Base-by-base conservation (phyloP, 2,329 filamentous ascomycete genomes). In the Fusarium albosuccineum region DNA sequence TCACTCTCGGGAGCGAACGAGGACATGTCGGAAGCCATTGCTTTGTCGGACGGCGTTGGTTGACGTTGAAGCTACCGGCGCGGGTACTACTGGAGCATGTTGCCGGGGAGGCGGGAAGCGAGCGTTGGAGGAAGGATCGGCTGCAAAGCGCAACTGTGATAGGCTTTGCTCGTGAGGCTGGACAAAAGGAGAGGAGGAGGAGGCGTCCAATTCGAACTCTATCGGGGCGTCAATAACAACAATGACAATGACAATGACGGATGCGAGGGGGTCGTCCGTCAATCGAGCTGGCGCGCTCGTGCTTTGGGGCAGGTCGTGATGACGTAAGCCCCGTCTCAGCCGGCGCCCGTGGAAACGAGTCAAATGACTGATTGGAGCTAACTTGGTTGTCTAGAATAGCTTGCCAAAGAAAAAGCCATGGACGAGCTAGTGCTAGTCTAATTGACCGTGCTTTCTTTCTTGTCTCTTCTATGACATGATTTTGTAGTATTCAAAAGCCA, bases 201-300 rank as follows among this genome's bases (percentile, higher is more conserved):
- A 56, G 64, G 55, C 52, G 53, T 59, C 2, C 57, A 57, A 57
- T 60, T 49, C 39, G 44, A 37, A 45, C 71, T 72, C 37, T 54
- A 66, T 72, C 27, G 39, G 69, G 71, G 58, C 53, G 66, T 70
- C 65, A 73, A 73, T 73, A 22, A 22, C 22, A 22, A 22, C 22
- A 22, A 22, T 22, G 22, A 22, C 17, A 22, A 22, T 22, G 17
- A 22, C 22, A 22, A 22, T 22, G 22, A 22, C 22, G 37, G 45
- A 65, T 40, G 51, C 40, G 57, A 56, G 53, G 62, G 49, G 56
- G 50, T 57, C 40, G 62, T 65, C 54, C 40, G 62, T 65, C 54
- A 60, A 50, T 46, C 46, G 36, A 36, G 34, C 34, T 17, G 26
- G 16, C 52, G 39, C 60, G 66, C 64, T 68, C 57, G 60, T 51